A percentile compares a stretch with the other conserved stretches of the same genome.
phyloP scores from a whole-genome alignment of 2,329 filamentous ascomycete genomes.

The Hypoxylon sp. region DNA sequence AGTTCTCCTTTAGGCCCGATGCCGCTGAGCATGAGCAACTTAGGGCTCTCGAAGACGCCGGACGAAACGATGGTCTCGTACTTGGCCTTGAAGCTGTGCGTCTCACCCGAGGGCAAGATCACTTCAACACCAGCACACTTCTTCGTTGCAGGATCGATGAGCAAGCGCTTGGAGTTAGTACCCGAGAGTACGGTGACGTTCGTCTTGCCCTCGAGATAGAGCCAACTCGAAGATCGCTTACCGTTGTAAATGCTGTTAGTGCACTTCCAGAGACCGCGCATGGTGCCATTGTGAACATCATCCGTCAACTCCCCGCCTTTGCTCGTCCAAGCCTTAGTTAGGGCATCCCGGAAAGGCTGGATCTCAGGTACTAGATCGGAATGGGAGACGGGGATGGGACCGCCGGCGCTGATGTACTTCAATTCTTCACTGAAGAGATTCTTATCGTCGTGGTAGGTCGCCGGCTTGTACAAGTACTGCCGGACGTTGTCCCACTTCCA shows the following conservation, averaged over 20 bases:
- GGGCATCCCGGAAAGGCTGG: slow-evolving; percentile 64
- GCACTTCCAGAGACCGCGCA: slow-evolving; percentile 68
- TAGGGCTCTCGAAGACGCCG: slow-evolving; percentile 74
- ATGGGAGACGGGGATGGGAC: slow-evolving; percentile 69
- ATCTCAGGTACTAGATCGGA: slow-evolving; percentile 68
- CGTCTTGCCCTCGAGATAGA: slow-evolving; percentile 66
- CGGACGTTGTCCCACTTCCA: slow-evolving; percentile 70
- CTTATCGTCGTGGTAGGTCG: slow-evolving; percentile 70
- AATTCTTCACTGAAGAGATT: slow-evolving; percentile 62
- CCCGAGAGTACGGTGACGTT: slow-evolving; percentile 68
- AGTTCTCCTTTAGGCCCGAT: slow-evolving; percentile 71
- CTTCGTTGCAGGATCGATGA: slow-evolving; percentile 63
- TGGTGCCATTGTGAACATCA: slow-evolving; percentile 69
- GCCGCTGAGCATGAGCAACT: slow-evolving; percentile 76
- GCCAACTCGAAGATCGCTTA: slow-evolving; percentile 65
- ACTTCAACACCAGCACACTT: slow-evolving; percentile 63
- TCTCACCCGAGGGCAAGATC: slow-evolving; percentile 58
- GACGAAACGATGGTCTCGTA: slow-evolving; percentile 64
- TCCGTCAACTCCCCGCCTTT: slow-evolving; percentile 66
- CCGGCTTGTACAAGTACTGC: slow-evolving; percentile 69
- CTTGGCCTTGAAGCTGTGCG: slow-evolving; percentile 63
- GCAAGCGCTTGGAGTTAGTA: slow-evolving; percentile 66
- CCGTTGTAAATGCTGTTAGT: slow-evolving; percentile 71
- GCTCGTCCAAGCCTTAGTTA: slow-evolving; percentile 67
- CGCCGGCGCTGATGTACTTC: slow-evolving; percentile 65